These are phyloP conservation scores for Fusarium sp. DNA, from an alignment of 2,329 filamentous ascomycete species.

Conservation along the genomic window DNA sequence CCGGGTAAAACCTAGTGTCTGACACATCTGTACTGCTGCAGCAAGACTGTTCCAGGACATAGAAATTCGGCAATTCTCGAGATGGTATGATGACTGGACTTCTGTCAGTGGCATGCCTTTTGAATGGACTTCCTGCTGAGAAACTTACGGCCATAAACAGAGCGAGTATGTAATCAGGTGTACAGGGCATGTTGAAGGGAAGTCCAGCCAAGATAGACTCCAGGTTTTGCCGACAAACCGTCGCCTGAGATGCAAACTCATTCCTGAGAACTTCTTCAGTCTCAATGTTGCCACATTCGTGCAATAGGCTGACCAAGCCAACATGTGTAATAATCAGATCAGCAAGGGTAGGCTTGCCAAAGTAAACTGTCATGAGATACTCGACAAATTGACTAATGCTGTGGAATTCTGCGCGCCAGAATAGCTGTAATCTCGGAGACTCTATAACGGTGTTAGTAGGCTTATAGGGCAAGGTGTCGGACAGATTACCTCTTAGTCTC, in stretches of 20 bases:
- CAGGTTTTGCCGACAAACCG: not conserved
- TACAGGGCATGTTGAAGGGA: not conserved
- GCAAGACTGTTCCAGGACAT: not conserved
- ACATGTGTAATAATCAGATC: not conserved
- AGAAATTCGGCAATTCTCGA: not conserved
- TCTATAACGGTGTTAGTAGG: not conserved
- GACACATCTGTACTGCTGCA: not conserved
- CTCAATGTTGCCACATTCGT: not conserved
- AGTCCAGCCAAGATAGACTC: not conserved
- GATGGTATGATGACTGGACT: not conserved
- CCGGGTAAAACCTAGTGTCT: not conserved
- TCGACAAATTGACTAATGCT: constrained; percentile 5
- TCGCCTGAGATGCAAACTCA: not conserved
- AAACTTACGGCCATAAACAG: not conserved
- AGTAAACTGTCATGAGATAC: constrained; percentile 18
- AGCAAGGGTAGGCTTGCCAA: constrained; percentile 7
- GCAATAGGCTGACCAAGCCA: not conserved
- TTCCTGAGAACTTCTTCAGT: not conserved
- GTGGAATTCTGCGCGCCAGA: constrained; percentile 1
- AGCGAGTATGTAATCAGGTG: not conserved
- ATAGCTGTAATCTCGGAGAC: not conserved
- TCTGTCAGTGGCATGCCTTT: accelerated
- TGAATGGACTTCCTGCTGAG: accelerated
- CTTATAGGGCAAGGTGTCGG: accelerated
- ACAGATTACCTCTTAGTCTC: not conserved